Conservation (phyloP, 1,284 basidiomycete species). For the Malassezia yamatoensis region DNA sequence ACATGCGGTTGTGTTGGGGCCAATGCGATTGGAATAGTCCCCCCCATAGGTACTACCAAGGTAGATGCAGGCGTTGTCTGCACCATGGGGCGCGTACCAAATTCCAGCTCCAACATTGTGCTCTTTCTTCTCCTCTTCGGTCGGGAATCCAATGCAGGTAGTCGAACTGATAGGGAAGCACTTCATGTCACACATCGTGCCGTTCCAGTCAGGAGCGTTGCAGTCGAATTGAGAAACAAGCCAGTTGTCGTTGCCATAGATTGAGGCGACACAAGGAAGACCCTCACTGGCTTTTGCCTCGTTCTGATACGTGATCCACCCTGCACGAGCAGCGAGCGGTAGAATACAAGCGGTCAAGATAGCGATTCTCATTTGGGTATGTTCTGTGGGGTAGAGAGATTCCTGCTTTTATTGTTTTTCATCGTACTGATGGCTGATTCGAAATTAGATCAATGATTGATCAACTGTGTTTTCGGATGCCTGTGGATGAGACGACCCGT, state of each 20-base stretch:
- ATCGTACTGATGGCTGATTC: not conserved
- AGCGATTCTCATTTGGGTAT: not conserved
- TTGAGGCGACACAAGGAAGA: slow-evolving; percentile 6
- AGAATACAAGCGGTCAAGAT: not conserved
- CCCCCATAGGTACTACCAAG: slow-evolving; percentile 3
- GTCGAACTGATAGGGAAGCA: slow-evolving; percentile 14
- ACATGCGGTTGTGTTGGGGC: slow-evolving; percentile 6
- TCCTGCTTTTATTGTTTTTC: not conserved
- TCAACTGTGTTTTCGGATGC: not conserved
- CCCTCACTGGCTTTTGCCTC: slow-evolving; percentile 8
- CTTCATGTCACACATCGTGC: slow-evolving; percentile 13
- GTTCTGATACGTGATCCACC: slow-evolving; percentile 16
- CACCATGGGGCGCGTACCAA: slow-evolving; percentile 12
- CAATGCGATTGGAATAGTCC: not conserved
- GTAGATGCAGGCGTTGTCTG: slow-evolving; percentile 1
- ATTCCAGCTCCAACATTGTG: slow-evolving; percentile 1
- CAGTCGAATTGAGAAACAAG: slow-evolving; percentile 15
- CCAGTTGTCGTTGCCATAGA: slow-evolving; percentile 16
- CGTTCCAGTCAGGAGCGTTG: slow-evolving; percentile 12
- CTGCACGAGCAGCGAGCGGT: not conserved
- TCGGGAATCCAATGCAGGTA: slow-evolving; percentile 11
- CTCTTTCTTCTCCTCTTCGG: not conserved
- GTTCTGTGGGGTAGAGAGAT: not conserved
- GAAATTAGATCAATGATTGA: not conserved
- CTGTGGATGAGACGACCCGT: not conserved